Base-by-base conservation (phyloP, 177 flowering plant genomes). In the Telopea speciosissima region DNA sequence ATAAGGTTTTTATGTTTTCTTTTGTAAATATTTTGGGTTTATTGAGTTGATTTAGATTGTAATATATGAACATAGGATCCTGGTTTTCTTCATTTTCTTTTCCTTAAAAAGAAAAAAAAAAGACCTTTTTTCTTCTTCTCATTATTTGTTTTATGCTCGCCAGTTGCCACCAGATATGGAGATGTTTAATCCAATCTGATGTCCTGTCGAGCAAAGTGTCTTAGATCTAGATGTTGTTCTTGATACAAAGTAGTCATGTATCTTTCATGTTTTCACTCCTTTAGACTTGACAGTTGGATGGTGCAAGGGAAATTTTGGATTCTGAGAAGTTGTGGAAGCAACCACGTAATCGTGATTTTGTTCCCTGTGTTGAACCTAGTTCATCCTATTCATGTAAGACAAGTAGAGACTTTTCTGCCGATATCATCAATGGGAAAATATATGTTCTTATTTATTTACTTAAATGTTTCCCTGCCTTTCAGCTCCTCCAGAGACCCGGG, bases 281-380 rank as follows among this genome's bases (percentile, higher is more conserved):
- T 89, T 87, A 87, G 89, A 91, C 70, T 90, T 89, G 89, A 89
- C 97, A 95, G 99, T 87, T 87, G 84, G 79, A 81, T 78, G 85
- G 81, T 74, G 81, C 83, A 24, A 85, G 76, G 49, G 77, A 81
- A 70, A 73, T 7, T 56, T 66, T 69, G 81, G 79, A 86, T 72
- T 70, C 67, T 24, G 80, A 73, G 28, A 87, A 88, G 83, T 81
- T 92, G 16, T 94, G 99, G 99, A 94, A 89, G 80, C 86, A 80
- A 68, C 99, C 99, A 3, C 74, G 83, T 54, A 88, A 77, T 75
- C 89, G 89, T 6, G 86, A 83, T 75, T 84, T 81, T 70, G 83
- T 78, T 65, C 99, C 92, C 3, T 92, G 97, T 80, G 75, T 84
- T 23, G 79, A 82, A 58, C 90, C 93, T 68, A 84, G 84, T 74